phyloP scores from a whole-genome alignment of 2,329 filamentous ascomycete genomes.

The Cladophialophora carrionii region DNA sequence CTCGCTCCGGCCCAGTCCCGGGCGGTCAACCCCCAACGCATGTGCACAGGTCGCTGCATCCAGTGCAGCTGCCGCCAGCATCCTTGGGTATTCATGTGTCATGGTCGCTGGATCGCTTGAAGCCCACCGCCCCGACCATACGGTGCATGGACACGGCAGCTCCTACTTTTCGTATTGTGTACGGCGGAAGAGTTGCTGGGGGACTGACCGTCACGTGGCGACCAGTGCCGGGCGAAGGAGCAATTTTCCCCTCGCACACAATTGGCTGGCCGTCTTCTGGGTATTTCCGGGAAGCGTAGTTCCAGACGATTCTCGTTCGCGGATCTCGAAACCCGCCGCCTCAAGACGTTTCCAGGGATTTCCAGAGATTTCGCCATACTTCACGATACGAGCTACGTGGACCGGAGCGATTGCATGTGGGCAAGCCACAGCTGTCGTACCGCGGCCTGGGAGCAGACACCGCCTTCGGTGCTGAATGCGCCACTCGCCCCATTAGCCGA shows the following conservation, averaged over 20 bases:
- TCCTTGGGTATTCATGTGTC: too few relatives aligned
- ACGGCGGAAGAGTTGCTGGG: too few relatives aligned
- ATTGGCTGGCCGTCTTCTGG: neutral
- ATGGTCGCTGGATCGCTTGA: too few relatives aligned
- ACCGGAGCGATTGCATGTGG: neutral
- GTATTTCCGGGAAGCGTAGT: neutral
- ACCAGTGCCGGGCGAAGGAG: neutral
- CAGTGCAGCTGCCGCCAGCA: too few relatives aligned
- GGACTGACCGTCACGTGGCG: neutral
- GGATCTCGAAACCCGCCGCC: neutral
- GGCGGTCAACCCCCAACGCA: too few relatives aligned
- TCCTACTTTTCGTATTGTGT: too few relatives aligned
- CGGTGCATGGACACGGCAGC: too few relatives aligned
- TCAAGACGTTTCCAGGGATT: neutral
- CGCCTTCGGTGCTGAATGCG: neutral
- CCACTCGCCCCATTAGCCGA: constrained; percentile 8
- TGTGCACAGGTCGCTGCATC: too few relatives aligned
- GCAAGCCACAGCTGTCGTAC: neutral
- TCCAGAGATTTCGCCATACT: neutral
- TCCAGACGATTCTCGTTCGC: neutral
- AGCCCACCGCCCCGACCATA: too few relatives aligned
- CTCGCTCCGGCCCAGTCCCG: neutral
- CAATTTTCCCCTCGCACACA: neutral
- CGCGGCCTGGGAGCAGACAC: neutral
- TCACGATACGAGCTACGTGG: neutral